Evolutionary conservation across 345 rosid genomes (phyloP), one percentile per base, ranked within the genome.

Genomic region (Citrus cavaleriei): DNA sequence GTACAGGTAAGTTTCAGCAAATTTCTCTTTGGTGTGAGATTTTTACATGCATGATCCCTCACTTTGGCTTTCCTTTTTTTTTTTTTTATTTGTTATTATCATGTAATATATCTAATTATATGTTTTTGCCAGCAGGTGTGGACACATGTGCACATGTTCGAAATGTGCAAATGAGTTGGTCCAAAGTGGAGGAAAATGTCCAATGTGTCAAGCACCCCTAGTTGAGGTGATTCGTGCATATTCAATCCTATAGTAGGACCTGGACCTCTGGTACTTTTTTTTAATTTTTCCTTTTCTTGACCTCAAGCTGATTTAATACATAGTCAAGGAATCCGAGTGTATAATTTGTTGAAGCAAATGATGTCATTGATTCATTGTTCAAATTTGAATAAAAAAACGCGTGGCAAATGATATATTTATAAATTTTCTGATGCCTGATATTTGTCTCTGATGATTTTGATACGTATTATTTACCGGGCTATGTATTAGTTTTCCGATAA

Each of bases 131-230:
- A 71, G 67, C 92, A 95, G 99, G 87, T 95, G 99, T 55, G 99
- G 99, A 83, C 99, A 95, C 86, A 92, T 93, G 99, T 93, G 97
- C 86, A 79, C 95, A 4, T 95, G 98, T 78, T 90, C 91, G 35
- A 89, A 84, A 81, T 95, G 99, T 80, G 99, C 96, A 34, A 88
- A 87, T 86, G 86, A 86, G 83, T 84, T 95, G 86, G 89, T 93
- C 68, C 86, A 86, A 83, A 82, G 79, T 34, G 90, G 93, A 68
- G 97, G 85, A 62, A 95, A 93, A 85, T 95, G 99, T 83, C 99
- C 99, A n/a, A 92, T 93, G 97, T 93, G 98, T 75, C 79, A 79
- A 68, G 99, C 99, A 22, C 98, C 99, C 1, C 93, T 91, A 77
- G 80, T 89, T 14, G 99, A 93, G 91, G 98, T 88, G 76, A 85